Evolutionary conservation across 768 basidiomycete genomes (phyloP), one percentile per base, ranked within the genome.

Genomic region (Naganishia antarctica): DNA sequence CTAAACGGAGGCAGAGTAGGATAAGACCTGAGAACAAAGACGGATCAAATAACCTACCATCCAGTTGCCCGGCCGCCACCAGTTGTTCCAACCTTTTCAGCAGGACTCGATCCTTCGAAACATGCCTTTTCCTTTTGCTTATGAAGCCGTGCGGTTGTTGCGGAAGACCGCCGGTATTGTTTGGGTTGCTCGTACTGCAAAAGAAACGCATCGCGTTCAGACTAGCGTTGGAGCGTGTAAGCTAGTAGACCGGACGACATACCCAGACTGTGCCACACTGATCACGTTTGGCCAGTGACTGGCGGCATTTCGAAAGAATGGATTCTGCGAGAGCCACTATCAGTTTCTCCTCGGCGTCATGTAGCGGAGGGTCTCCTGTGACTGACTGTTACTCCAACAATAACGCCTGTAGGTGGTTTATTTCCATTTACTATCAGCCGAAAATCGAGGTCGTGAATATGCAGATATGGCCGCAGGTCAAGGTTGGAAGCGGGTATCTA

Each of bases 401-500:
- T 73, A 0, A 74, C 71, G 7, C 76, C 74, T 7, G 74, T 66
- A 61, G 74, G 74, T 6, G 76, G 76, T 64, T 77, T 77, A 31
- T 88, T 84, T 66, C 86, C 86, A 74, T 90, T 91, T 45, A 96
- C 86, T 13, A 99, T 76, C 1, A 82, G 71, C 3, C 82, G 70
- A 67, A 87, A 85, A 65, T 96, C 92, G n/a, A 83, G 83, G 71
- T 97, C 94, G 74, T 97, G 94, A 70, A 99, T 91, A 16, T 94
- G 96, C 69, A 97, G 89, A 76, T 94, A 99, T 0, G 94, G 94
- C 9, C 94, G 83, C 70, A 90, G 84, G 72, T 99, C 93, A 1
- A 84, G 85, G 0, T 57, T 67, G 25, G 87, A 84, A 8, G 90
- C 81, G 3, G 91, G 90, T 25, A 67, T 41, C 53, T 57, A 18